Conservation (phyloP, 2,329 filamentous ascomycete species). For the Ceratocystis cubensis region DNA sequence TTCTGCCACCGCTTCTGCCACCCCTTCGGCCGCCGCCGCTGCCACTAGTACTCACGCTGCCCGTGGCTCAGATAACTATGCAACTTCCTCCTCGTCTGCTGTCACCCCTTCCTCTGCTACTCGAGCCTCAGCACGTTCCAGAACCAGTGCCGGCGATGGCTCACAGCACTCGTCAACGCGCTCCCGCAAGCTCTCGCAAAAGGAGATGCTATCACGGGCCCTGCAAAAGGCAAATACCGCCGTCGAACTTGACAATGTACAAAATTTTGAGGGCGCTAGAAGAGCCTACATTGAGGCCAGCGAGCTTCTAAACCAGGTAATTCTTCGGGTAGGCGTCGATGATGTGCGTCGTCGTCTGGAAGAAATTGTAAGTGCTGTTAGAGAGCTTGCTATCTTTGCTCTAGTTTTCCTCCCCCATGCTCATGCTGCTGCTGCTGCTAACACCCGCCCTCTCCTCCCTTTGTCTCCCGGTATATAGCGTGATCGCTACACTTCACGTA, state of each 20-base stretch:
- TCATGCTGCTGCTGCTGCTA: background rate
- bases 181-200: constrained; percentile 50
- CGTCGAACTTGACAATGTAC: constrained; percentile 88
- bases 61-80: background rate
- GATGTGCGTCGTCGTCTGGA: constrained; percentile 86
- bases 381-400: background rate
- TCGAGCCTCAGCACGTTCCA: background rate
- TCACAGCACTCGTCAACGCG: constrained; percentile 14
- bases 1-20: constrained; percentile 1
- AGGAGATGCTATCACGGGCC: constrained; percentile 92
- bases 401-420: background rate
- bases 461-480: constrained; percentile 39
- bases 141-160: constrained; percentile 1
- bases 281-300: constrained; percentile 88
- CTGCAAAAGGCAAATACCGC: constrained; percentile 92
- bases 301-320: constrained; percentile 72
- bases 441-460: background rate
- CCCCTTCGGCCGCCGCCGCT: background rate
- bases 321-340: constrained; percentile 68
- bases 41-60: background rate
- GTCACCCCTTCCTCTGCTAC: background rate
- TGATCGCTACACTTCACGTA: constrained; percentile 79
- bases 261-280: constrained; percentile 84
- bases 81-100: background rate
- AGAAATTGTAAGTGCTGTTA: constrained; percentile 60